These are phyloP conservation scores for Suhomyces wounanorum DNA, from an alignment of 1,139 yeast genomes.

Conservation along the genomic window DNA sequence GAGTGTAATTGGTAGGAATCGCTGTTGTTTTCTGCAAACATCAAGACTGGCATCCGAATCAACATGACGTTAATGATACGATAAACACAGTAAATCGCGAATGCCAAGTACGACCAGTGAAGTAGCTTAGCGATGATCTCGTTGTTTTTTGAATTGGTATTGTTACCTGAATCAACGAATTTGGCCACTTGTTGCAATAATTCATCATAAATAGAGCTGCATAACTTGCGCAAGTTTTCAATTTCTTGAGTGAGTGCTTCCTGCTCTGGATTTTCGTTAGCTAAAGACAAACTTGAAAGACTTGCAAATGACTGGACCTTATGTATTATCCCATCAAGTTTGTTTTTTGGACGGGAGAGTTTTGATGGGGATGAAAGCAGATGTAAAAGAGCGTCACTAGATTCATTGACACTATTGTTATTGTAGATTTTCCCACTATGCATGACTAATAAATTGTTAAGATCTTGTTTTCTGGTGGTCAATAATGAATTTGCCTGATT, in stretches of 20 bases:
- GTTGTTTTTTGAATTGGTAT: not conserved
- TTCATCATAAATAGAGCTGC: conserved; percentile 34
- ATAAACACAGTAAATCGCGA: conserved; percentile 67
- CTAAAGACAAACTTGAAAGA: conserved; percentile 22
- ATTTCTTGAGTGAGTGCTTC: conserved; percentile 41
- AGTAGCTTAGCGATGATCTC: conserved; percentile 6
- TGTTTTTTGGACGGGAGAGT: conserved; percentile 6
- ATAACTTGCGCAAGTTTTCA: conserved; percentile 31
- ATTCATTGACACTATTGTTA: conserved; percentile 20
- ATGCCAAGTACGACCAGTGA: conserved; percentile 27
- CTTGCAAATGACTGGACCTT: conserved; percentile 49
- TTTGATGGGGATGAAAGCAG: not conserved
- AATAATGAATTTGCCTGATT: conserved; percentile 43
- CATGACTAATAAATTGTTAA: conserved; percentile 24
- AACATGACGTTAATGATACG: conserved; percentile 52
- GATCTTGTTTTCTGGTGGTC: conserved; percentile 34
- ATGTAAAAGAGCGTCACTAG: conserved; percentile 15
- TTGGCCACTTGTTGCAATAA: conserved; percentile 23
- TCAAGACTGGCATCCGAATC: conserved; percentile 37
- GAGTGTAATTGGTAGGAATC: conserved; percentile 9
- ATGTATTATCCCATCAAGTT: conserved; percentile 33
- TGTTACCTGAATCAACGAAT: conserved; percentile 12
- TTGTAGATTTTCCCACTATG: conserved; percentile 35
- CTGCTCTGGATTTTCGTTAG: conserved; percentile 27
- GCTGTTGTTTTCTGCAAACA: conserved; percentile 5